phyloP scores from a whole-genome alignment of 306 rosid genomes.

The Quercus variabilis region DNA sequence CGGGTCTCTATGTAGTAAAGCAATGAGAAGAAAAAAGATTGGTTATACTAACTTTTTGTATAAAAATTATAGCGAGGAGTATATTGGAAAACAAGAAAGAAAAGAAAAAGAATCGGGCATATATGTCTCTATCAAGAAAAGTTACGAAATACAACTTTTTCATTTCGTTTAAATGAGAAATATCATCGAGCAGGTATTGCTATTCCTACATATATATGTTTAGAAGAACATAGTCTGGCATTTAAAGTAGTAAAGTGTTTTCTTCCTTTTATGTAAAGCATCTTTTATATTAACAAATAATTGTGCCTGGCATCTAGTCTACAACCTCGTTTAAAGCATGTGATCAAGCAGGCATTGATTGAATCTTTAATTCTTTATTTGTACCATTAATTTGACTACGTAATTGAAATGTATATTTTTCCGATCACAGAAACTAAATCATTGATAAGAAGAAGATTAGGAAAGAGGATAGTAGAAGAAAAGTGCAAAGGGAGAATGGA shows the following conservation, averaged over 20 bases:
- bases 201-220: no score
- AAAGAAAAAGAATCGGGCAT: no score
- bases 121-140: no score
- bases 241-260: no score
- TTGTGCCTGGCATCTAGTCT: neutral
- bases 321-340: neutral
- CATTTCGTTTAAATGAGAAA: neutral
- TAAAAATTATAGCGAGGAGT: constrained; percentile 3
- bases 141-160: no score
- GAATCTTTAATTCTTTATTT: no score
- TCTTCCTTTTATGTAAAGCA: no score
- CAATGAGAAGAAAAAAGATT: constrained; percentile 3
- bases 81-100: neutral
- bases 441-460: neutral
- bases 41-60: neutral
- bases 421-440: neutral
- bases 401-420: neutral
- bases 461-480: no score
- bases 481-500: no score
- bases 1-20: constrained; percentile 58
- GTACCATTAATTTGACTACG: neutral
- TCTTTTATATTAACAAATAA: no score
- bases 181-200: neutral
- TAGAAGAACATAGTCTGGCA: no score
- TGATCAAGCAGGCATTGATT: no score